phyloP scores from a whole-genome alignment of 148 eudicot species.

The Rhododendron williamsianum region DNA sequence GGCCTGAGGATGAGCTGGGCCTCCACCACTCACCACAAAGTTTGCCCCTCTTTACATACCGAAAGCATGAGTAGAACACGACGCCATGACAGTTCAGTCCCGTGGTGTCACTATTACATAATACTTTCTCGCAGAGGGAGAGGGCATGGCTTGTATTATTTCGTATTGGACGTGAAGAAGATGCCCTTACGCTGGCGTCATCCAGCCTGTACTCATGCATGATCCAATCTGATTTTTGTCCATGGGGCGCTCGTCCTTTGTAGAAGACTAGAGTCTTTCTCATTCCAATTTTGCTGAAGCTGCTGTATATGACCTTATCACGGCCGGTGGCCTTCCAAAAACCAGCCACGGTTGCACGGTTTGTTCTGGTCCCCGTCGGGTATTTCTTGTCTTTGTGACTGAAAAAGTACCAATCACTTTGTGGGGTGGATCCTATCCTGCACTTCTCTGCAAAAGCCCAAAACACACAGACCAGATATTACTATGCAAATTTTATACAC shows the following conservation, averaged over 20 bases:
- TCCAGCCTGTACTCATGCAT: constrained; percentile 68
- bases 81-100: neutral
- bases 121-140: neutral
- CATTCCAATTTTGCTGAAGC: constrained; percentile 42
- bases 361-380: constrained; percentile 63
- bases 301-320: constrained; percentile 49
- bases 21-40: neutral
- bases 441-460: constrained; percentile 39
- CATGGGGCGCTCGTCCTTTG: constrained; percentile 72
- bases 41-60: neutral
- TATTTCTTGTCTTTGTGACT: constrained; percentile 81
- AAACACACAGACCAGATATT: neutral
- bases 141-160: neutral
- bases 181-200: constrained; percentile 4
- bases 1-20: neutral
- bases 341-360: constrained; percentile 65
- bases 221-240: constrained; percentile 73
- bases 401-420: constrained; percentile 74
- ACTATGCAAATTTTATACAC: neutral
- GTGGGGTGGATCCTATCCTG: constrained; percentile 49
- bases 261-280: constrained; percentile 72
- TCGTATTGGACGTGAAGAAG: neutral
- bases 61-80: neutral
- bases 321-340: constrained; percentile 89
- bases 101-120: neutral